Conservation (phyloP, 2,329 filamentous ascomycete species). For the Gnomoniopsis smithogilvyi region DNA sequence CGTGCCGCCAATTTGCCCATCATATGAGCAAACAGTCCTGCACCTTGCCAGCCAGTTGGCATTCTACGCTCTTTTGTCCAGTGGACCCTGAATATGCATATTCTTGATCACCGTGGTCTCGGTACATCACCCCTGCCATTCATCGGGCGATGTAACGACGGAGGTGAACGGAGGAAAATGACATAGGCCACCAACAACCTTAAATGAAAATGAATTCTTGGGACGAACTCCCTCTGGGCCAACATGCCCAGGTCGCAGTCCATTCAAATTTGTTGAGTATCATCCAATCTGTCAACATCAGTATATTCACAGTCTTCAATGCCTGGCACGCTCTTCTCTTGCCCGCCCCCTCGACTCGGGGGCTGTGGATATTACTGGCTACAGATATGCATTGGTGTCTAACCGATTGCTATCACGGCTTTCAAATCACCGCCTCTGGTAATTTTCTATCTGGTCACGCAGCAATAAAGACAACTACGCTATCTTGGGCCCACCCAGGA, state of each 20-base stretch:
- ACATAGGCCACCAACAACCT: background rate
- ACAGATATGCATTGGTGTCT: too few relatives aligned
- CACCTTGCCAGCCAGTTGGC: background rate
- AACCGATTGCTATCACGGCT: too few relatives aligned
- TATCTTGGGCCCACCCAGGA: background rate
- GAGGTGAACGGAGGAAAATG: background rate
- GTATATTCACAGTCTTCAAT: too few relatives aligned
- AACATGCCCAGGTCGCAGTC: too few relatives aligned
- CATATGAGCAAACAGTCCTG: background rate
- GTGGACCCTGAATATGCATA: conserved; percentile 5
- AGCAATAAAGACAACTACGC: background rate
- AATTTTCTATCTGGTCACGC: too few relatives aligned
- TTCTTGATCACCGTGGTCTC: background rate
- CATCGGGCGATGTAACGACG: background rate
- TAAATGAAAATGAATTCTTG: background rate
- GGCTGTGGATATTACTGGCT: too few relatives aligned
- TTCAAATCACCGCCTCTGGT: too few relatives aligned
- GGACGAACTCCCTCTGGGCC: background rate
- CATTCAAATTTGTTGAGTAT: too few relatives aligned
- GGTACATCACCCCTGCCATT: background rate
- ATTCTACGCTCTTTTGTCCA: background rate
- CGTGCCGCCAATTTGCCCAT: conserved; percentile 1
- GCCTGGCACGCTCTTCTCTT: too few relatives aligned
- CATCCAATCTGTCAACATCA: too few relatives aligned
- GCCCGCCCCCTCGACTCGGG: too few relatives aligned